Percentiles rank a stretch among this genome's conserved stretches.
phyloP scores from a whole-genome alignment of 2,329 filamentous ascomycete genomes.

The Acarospora socialis region DNA sequence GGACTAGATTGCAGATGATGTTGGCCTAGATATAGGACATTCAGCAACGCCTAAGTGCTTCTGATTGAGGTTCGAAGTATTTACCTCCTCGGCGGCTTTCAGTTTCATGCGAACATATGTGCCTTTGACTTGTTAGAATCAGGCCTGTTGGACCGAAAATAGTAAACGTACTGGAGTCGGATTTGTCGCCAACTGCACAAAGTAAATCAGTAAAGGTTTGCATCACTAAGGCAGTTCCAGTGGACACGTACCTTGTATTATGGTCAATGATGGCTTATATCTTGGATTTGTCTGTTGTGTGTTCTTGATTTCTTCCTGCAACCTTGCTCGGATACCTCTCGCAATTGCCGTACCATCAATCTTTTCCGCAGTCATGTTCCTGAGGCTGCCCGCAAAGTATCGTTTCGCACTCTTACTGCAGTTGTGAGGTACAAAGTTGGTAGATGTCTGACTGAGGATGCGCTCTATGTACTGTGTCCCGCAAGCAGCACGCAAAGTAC shows the following conservation, averaged over 20 bases:
- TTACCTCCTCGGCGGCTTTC: constrained; percentile 84
- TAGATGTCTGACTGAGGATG: no score
- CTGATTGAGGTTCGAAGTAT: constrained; percentile 12
- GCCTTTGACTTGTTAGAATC: constrained; percentile 36
- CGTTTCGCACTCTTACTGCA: no score
- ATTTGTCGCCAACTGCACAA: constrained; percentile 66
- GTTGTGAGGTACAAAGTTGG: no score
- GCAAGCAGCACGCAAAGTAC: no score
- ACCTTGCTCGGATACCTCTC: constrained; percentile 70
- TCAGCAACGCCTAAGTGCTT: constrained; percentile 7
- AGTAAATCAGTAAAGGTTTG: constrained; percentile 7
- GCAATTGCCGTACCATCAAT: constrained; percentile 95
- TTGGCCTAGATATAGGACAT: constrained; percentile 48
- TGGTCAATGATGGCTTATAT: constrained; percentile 81
- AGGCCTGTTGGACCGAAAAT: constrained; percentile 10
- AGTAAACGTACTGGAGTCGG: constrained; percentile 64
- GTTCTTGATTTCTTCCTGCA: constrained; percentile 66
- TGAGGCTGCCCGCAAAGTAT: constrained; percentile 37
- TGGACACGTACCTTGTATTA: constrained; percentile 64
- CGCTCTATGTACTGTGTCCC: no score
- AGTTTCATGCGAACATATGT: constrained; percentile 99
- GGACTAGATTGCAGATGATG: constrained; percentile 74
- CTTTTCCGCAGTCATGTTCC: constrained; percentile 70
- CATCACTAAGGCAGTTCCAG: background rate
- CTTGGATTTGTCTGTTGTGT: constrained; percentile 71